Evolutionary conservation across 306 rosid genomes (phyloP).

Genomic region (Fagus crenata): DNA sequence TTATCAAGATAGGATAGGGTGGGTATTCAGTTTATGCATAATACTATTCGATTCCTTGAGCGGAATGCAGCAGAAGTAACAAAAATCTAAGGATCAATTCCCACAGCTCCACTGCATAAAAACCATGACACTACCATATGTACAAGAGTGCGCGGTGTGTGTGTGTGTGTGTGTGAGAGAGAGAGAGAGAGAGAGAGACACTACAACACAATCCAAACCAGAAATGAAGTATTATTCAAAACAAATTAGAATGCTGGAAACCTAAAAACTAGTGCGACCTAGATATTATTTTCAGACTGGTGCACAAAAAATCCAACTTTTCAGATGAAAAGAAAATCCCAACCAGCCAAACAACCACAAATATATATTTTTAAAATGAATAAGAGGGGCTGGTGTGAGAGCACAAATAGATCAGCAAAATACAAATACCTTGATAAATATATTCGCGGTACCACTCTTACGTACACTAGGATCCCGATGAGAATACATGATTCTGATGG

Average conservation of each 20-base stretch:
- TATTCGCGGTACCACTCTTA: constrained; percentile 66
- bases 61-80: background rate
- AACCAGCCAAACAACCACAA: background rate
- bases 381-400: background rate
- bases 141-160: too few relatives aligned
- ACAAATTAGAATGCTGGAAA: background rate
- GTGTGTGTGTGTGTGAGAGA: too few relatives aligned
- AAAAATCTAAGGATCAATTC: background rate
- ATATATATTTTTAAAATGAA: background rate
- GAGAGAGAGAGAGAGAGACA: background rate
- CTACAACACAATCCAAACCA: constrained; percentile 2
- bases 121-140: too few relatives aligned
- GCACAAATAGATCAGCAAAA: background rate
- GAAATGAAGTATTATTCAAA: background rate
- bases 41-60: background rate
- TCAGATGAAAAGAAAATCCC: background rate
- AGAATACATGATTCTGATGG: constrained; percentile 63
- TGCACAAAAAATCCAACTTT: background rate
- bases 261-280: background rate
- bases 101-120: too few relatives aligned
- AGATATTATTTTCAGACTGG: background rate
- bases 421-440: constrained; percentile 56
- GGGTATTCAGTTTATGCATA: background rate
- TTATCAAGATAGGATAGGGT: background rate
- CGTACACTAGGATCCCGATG: constrained; percentile 68